Conservation (phyloP, 345 rosid genomes). For the Populus pruinosa region DNA sequence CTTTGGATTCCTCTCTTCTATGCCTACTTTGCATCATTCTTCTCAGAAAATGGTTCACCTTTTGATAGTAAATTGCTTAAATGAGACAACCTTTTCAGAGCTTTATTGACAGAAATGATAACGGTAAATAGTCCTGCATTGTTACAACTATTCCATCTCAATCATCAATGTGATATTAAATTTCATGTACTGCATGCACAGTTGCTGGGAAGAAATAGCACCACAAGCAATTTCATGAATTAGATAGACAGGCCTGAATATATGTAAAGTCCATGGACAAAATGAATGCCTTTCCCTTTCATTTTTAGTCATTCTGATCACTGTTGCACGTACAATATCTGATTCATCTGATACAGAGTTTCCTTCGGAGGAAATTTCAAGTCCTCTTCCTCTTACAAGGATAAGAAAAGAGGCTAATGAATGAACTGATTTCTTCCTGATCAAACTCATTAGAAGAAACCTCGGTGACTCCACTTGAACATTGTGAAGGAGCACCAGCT, state of each 20-base stretch:
- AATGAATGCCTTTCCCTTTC: background rate
- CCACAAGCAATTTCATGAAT: constrained; percentile 19
- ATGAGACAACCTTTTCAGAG: constrained; percentile 14
- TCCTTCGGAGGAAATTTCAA: background rate
- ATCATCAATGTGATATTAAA: background rate
- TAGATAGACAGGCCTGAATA: background rate
- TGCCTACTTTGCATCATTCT: background rate
- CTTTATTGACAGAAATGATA: background rate
- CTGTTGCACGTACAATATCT: background rate
- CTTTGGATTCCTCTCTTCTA: constrained; percentile 27
- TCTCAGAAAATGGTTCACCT: constrained; percentile 28
- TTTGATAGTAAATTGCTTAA: constrained; percentile 24
- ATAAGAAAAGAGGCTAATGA: constrained; percentile 6
- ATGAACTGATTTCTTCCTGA: constrained; percentile 32
- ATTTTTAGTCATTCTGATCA: background rate
- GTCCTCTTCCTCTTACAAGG: constrained; percentile 18
- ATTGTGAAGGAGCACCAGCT: constrained; percentile 52
- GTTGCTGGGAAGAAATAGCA: background rate
- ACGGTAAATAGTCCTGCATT: background rate
- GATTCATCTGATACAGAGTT: background rate
- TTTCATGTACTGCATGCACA: background rate
- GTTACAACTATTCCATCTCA: background rate
- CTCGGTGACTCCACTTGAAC: constrained; percentile 47
- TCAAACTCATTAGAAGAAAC: constrained; percentile 25
- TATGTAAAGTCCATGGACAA: background rate